phyloP scores from a whole-genome alignment of 805 yeast genomes.

The Metschnikowia henanensis region DNA sequence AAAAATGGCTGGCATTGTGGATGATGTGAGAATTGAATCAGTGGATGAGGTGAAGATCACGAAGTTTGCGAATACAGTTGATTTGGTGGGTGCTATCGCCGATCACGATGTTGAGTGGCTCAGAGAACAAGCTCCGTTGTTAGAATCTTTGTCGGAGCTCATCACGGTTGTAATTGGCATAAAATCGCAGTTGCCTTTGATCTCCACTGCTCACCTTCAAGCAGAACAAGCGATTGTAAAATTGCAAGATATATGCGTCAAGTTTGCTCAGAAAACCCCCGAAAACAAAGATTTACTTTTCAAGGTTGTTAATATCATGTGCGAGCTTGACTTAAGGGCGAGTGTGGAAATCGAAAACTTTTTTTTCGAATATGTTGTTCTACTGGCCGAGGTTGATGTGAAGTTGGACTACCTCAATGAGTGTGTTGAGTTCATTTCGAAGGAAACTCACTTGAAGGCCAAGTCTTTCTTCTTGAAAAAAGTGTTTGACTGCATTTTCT shows the following conservation, averaged over 20 bases:
- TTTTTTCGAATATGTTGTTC: conserved; percentile 56
- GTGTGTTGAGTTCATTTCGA: conserved; percentile 49
- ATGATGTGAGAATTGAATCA: conserved; percentile 48
- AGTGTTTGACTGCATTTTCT: conserved; percentile 63
- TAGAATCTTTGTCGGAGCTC: conserved; percentile 43
- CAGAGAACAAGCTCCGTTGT: conserved; percentile 43
- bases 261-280: conserved; percentile 26
- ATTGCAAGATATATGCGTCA: conserved; percentile 47
- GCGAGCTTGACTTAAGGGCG: conserved; percentile 46
- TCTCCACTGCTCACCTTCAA: conserved; percentile 66
- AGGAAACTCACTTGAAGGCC: conserved; percentile 48
- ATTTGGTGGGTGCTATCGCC: conserved; percentile 56
- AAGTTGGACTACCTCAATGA: conserved; percentile 53
- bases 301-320: conserved; percentile 33
- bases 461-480: conserved; percentile 56
- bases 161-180: conserved; percentile 45
- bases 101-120: conserved; percentile 60
- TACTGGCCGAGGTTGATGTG: conserved; percentile 43
- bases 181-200: conserved; percentile 36
- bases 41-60: conserved; percentile 54
- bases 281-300: conserved; percentile 30
- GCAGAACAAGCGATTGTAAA: conserved; percentile 66
- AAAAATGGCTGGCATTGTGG: conserved; percentile 49
- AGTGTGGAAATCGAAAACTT: conserved; percentile 53
- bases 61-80: conserved; percentile 73